phyloP scores from a whole-genome alignment of 805 yeast genomes.

The Schwanniomyces occidentalis region DNA sequence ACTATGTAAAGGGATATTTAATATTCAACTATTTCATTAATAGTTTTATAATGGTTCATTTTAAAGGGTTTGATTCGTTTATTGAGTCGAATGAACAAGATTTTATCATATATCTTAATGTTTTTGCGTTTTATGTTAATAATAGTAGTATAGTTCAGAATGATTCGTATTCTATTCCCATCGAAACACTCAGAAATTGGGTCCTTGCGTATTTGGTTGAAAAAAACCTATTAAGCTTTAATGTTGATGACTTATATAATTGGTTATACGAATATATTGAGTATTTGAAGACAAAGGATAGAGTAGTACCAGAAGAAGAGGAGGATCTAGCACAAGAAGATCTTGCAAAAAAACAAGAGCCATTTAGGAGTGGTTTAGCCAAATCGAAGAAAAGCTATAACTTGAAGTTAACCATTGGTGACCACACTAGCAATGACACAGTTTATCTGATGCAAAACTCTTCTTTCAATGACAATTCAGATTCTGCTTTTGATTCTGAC shows the following conservation, averaged over 20 bases:
- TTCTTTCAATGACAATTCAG: background rate
- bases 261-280: conserved; percentile 43
- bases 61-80: conserved; percentile 42
- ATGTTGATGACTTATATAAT: conserved; percentile 33
- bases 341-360: conserved; percentile 3
- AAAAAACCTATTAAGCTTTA: conserved; percentile 31
- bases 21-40: conserved; percentile 44
- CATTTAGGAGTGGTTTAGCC: conserved; percentile 5
- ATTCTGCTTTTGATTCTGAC: background rate
- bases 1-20: conserved; percentile 38
- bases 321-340: conserved; percentile 1
- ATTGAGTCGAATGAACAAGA: conserved; percentile 37
- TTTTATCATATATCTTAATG: conserved; percentile 41
- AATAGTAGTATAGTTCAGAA: conserved; percentile 25
- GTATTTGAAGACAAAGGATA: conserved; percentile 33
- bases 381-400: conserved; percentile 8
- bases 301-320: conserved; percentile 1
- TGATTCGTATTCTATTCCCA: conserved; percentile 19
- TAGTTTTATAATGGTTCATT: conserved; percentile 42
- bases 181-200: conserved; percentile 21
- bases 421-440: conserved; percentile 4
- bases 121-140: conserved; percentile 38
- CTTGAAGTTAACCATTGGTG: conserved; percentile 4
- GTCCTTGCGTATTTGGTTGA: conserved; percentile 28
- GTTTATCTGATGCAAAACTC: background rate